Base-by-base conservation (phyloP, 805 yeast species). In the Nakazawaea molendinolei region DNA sequence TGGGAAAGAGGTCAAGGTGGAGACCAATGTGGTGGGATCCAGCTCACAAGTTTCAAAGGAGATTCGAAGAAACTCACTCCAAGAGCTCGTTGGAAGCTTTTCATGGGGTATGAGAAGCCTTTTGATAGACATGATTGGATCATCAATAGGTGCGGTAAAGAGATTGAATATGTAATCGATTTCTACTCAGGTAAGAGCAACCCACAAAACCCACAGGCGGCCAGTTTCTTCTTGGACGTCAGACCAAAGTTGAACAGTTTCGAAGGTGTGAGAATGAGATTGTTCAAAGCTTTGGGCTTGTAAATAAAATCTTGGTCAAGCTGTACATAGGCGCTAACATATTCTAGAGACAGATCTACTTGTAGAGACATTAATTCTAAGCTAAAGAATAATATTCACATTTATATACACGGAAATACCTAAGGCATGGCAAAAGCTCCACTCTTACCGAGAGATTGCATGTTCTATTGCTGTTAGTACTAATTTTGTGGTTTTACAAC, bases 81-180 rank as follows among this genome's bases (percentile, higher is more conserved):
- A 5, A 69, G 92, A 47, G 97, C 97, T 0, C 69, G 85, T 43
- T 64, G 82, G 41, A 73, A 79, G 40, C 57, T 73, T 35, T 51
- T 76, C 25, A 49, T 85, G 34, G 95, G 95, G 0, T 67, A 73
- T 39, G 77, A 76, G 33, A 71, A 71, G 43, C 98, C 98, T 0
- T 90, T 90, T 60, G 98, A 90, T 59, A 72, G 98, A 49, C 98
- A 90, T 54, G 98, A 90, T 58, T 90, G 98, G 98, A 66, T 71
- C 5, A 71, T 90, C 8, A 78, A 83, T 49, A 65, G 97, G 36
- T 86, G 96, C 56, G 97, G 97, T 3, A 70, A 63, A 16, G 69
- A 72, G 34, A 71, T 90, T 15, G 96, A 86, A 33, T 90, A 90
- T 50, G 97, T 90, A 29, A 90, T 90, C 50, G 98, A 90, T 56